Percentiles rank a stretch among this genome's conserved stretches.
phyloP scores from a whole-genome alignment of 2,329 filamentous ascomycete genomes.

The Penicillium sp. region DNA sequence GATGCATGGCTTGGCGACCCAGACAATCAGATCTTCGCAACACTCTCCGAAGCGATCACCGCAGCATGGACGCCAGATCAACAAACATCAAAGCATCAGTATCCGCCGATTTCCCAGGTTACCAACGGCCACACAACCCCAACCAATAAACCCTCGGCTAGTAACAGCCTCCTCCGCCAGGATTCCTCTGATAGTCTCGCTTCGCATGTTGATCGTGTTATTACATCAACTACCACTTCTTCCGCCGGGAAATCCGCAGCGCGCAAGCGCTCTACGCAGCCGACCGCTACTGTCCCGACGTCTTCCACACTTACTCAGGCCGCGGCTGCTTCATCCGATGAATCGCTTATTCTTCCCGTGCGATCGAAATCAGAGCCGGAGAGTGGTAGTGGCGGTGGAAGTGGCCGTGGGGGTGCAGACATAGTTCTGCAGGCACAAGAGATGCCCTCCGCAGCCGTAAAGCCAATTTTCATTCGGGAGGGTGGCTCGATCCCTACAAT shows the following conservation, averaged over 20 bases:
- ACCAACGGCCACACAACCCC: constrained; percentile 17
- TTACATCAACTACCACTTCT: constrained; percentile 43
- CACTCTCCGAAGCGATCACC: constrained; percentile 81
- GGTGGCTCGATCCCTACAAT: constrained; percentile 95
- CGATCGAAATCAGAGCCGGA: constrained; percentile 13
- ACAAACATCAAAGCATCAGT: constrained; percentile 38
- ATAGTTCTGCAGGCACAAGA: neutral
- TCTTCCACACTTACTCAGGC: constrained; percentile 46
- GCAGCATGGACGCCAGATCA: constrained; percentile 71
- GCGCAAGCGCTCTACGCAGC: constrained; percentile 30
- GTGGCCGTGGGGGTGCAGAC: no score
- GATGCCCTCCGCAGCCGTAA: constrained; percentile 13
- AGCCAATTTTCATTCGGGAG: constrained; percentile 89
- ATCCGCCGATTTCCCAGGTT: constrained; percentile 33
- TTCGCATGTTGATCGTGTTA: constrained; percentile 44
- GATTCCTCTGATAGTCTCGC: constrained; percentile 46
- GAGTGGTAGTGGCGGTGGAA: no score
- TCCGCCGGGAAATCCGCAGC: constrained; percentile 33
- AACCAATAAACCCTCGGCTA: constrained; percentile 14
- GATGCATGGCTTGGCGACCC: constrained; percentile 97
- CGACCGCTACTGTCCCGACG: constrained; percentile 36
- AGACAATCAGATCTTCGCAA: constrained; percentile 86
- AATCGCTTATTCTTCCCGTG: constrained; percentile 14
- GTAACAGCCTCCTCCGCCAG: constrained; percentile 33
- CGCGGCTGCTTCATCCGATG: constrained; percentile 17